Percentiles rank a stretch among this genome's conserved stretches.
These are phyloP conservation scores for Chlamydomonas sp. DNA, from an alignment of 139 green algal species.

Conservation along the genomic window DNA sequence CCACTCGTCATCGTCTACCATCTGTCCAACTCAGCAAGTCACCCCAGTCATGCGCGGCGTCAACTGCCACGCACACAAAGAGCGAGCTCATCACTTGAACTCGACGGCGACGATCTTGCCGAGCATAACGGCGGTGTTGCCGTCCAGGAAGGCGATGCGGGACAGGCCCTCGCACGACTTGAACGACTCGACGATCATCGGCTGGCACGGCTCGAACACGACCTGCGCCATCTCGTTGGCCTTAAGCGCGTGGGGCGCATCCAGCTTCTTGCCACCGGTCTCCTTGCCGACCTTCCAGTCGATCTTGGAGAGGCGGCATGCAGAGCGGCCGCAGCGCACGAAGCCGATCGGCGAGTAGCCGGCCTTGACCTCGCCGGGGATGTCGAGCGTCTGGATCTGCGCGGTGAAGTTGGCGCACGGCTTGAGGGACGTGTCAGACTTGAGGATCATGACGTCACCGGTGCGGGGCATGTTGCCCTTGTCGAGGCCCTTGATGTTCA, in stretches of 20 bases:
- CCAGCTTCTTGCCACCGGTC: slow-evolving; percentile 90
- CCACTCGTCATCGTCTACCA: too few relatives aligned
- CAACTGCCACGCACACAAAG: background rate
- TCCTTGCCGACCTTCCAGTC: slow-evolving; percentile 93
- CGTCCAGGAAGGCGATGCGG: slow-evolving; percentile 89
- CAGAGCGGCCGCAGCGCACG: slow-evolving; percentile 79
- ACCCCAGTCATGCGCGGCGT: background rate
- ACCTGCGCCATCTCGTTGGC: slow-evolving; percentile 87
- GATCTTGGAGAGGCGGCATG: slow-evolving; percentile 73
- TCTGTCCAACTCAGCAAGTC: background rate
- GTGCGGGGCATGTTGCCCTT: slow-evolving; percentile 88
- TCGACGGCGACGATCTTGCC: slow-evolving; percentile 57
- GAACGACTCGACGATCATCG: slow-evolving; percentile 82
- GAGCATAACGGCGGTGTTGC: slow-evolving; percentile 93
- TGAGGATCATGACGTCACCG: slow-evolving; percentile 88
- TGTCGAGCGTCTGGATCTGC: slow-evolving; percentile 89
- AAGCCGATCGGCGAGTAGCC: slow-evolving; percentile 90
- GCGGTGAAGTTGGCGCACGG: slow-evolving; percentile 75
- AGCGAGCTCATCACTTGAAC: slow-evolving; percentile 7
- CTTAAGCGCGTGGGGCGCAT: slow-evolving; percentile 76
- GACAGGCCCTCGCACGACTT: slow-evolving; percentile 89
- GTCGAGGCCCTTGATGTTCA: slow-evolving; percentile 97
- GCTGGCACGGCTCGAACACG: slow-evolving; percentile 78
- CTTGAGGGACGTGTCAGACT: slow-evolving; percentile 77
- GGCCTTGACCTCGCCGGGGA: slow-evolving; percentile 83